These are phyloP conservation scores for Eragrostis tef DNA, from an alignment of 202 grass and related monocot genomes.

Conservation along the genomic window DNA sequence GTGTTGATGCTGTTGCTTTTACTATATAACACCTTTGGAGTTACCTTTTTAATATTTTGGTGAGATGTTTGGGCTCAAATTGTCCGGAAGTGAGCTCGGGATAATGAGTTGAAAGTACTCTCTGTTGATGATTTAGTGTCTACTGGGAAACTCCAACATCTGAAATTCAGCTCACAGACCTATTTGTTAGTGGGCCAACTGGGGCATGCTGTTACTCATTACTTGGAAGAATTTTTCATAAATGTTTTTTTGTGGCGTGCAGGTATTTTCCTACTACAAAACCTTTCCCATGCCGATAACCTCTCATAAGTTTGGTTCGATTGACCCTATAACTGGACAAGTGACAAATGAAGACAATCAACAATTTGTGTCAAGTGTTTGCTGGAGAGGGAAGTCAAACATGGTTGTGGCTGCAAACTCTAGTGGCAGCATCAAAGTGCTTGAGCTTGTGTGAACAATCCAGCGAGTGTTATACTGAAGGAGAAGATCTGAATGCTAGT, in stretches of 20 bases:
- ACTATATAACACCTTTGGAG: not conserved
- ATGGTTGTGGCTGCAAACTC: conserved; percentile 95
- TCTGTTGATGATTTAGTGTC: conserved; percentile 3
- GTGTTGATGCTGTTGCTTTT: not conserved
- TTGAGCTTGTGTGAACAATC: conserved; percentile 77
- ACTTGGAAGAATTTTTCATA: conserved; percentile 39
- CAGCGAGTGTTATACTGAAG: conserved; percentile 6
- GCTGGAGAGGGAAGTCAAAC: conserved; percentile 87
- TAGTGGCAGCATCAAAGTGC: conserved; percentile 92
- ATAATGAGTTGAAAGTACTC: conserved; percentile 1
- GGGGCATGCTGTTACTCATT: conserved; percentile 30
- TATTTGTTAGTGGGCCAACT: conserved; percentile 2
- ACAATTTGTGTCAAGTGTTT: conserved; percentile 90
- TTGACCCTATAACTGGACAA: conserved; percentile 85
- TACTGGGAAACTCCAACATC: not conserved
- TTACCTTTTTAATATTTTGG: not conserved
- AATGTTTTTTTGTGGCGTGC: conserved; percentile 41
- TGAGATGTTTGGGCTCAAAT: not conserved
- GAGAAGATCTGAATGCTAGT: conserved; percentile 22
- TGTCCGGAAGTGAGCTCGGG: not conserved
- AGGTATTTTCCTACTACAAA: conserved; percentile 96
- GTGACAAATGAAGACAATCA: conserved; percentile 77
- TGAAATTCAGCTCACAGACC: conserved; percentile 23
- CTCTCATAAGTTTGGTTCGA: conserved; percentile 86
- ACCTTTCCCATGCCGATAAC: conserved; percentile 96